Base-by-base conservation (phyloP, 2,329 filamentous ascomycete genomes). In the Colletotrichum graminicola region DNA sequence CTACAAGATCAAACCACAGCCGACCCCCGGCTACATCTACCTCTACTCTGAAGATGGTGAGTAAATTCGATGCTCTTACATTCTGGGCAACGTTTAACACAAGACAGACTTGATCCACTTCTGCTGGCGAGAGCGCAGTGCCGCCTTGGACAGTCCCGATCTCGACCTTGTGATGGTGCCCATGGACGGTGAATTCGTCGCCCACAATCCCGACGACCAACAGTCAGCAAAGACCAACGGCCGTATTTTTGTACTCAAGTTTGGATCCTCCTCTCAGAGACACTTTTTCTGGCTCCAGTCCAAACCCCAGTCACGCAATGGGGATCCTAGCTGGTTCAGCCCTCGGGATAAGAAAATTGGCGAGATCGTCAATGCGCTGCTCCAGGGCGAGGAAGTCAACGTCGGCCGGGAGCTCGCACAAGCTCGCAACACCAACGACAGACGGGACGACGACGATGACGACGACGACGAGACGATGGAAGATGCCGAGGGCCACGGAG, bases 271-370 rank as follows among this genome's bases (percentile, higher is more conserved):
- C 74, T 96, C 94, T 70, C 92, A 97, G 82, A 91, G 95, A 78
- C 88, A 98, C 82, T 87, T 98, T 71, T 99, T 98, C 86, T 99
- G 95, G 95, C 86, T 99, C 78, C 96, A 99, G 83, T 96, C 94
- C 39, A 95, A 95, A 82, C 89, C 92, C 41, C 94, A 98, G 83
- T 90, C 82, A 79, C 88, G 85, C 74, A 88, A 84, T 79, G 92
- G 86, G 62, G 90, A 95, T 76, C 84, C 91, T 10, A 91, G 89
- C 82, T 94, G 90, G 88, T 93, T 97, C 83, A 97, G 94, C 82
- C 89, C 92, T 62, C 89, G 95, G 67, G 95, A 98, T 80, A 86
- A 92, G 77, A 95, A 94, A 84, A 91, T 98, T 74, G 95, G 94
- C 39, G 90, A 96, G 68, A 92, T 98, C 69, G 94, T 98, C 71